Conservation (phyloP, 805 yeast species). For the Monosporozyma aerobia region DNA sequence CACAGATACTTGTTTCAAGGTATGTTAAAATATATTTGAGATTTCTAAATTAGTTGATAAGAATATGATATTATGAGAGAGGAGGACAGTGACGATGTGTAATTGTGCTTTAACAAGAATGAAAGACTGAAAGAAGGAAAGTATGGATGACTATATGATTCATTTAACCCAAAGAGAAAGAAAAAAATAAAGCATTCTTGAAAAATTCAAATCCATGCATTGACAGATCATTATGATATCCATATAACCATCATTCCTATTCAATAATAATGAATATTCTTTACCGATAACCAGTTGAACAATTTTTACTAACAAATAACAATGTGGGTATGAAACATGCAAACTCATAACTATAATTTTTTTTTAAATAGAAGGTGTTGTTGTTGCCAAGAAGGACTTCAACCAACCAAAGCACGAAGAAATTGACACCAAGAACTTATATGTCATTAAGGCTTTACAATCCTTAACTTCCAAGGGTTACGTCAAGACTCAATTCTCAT, state of each 20-base stretch:
- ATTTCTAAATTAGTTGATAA: not conserved
- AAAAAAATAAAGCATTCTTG: too few species aligned
- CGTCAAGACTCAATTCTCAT: constrained; percentile 99
- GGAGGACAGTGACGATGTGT: not conserved
- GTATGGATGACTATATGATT: not conserved
- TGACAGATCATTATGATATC: too few species aligned
- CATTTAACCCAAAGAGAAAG: too few species aligned
- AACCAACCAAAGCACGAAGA: constrained; percentile 97
- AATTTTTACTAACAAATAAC: constrained; percentile 7
- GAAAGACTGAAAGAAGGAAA: too few species aligned
- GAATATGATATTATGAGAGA: not conserved
- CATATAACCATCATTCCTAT: not conserved
- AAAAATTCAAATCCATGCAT: too few species aligned
- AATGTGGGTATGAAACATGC: not conserved
- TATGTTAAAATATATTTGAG: constrained; percentile 38
- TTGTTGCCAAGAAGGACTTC: constrained; percentile 98
- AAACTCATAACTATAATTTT: constrained; percentile 2
- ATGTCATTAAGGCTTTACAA: constrained; percentile 97
- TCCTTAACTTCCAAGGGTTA: constrained; percentile 97
- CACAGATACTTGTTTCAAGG: constrained; percentile 98
- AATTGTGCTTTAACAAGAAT: too few species aligned
- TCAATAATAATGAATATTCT: not conserved
- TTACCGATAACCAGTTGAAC: not conserved
- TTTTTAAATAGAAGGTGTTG: constrained; percentile 79
- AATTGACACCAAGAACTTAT: constrained; percentile 95